These are phyloP conservation scores for Hyphopichia homilentoma DNA, from an alignment of 805 yeast species.

Conservation along the genomic window DNA sequence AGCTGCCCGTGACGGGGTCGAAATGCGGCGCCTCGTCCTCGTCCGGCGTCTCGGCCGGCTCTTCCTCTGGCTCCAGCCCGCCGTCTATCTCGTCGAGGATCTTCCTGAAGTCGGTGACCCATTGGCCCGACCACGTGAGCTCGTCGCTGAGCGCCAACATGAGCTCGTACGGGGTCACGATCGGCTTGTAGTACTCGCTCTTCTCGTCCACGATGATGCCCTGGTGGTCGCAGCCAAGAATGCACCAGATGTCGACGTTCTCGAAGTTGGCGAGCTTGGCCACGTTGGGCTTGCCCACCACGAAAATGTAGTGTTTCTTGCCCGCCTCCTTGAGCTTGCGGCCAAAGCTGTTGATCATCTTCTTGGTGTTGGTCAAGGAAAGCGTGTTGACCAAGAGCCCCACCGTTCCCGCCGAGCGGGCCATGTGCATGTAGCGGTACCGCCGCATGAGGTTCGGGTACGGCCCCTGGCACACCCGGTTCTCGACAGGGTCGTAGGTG, in stretches of 20 bases:
- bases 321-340: conserved; percentile 66
- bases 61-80: conserved; percentile 22
- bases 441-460: conserved; percentile 78
- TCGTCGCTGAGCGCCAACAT: conserved; percentile 74
- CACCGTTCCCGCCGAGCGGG: conserved; percentile 86
- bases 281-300: conserved; percentile 96
- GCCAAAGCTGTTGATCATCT: conserved; percentile 59
- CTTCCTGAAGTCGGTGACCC: conserved; percentile 77
- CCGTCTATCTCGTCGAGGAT: conserved; percentile 42
- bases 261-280: conserved; percentile 96
- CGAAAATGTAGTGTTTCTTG: conserved; percentile 90
- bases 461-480: conserved; percentile 49
- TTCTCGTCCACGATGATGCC: conserved; percentile 81
- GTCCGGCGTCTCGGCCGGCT: conserved; percentile 25
- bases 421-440: conserved; percentile 81
- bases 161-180: conserved; percentile 90
- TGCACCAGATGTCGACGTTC: conserved; percentile 90
- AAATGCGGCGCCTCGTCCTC: conserved; percentile 73
- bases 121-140: conserved; percentile 86
- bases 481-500: conserved; percentile 41
- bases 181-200: conserved; percentile 84
- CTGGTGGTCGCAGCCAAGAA: conserved; percentile 90
- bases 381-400: conserved; percentile 90
- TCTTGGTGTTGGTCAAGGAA: conserved; percentile 71
- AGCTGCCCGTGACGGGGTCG: conserved; percentile 83